phyloP scores from a whole-genome alignment of 1,284 basidiomycete genomes.

The Puccinia novopanici region DNA sequence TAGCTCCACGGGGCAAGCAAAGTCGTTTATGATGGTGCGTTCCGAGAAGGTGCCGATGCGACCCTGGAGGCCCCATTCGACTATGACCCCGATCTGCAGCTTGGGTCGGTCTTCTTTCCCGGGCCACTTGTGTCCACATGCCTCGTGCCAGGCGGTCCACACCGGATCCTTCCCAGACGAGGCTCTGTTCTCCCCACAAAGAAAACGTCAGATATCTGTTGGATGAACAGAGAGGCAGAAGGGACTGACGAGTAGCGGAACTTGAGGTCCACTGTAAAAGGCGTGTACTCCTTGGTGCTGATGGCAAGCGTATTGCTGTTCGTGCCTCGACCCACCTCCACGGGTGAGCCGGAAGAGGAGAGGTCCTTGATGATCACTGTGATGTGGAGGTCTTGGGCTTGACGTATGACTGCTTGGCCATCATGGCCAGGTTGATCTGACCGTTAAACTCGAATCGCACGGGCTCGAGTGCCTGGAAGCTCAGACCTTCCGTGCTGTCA shows the following conservation, averaged over 20 bases:
- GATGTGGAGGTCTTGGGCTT: background rate
- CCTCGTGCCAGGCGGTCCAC: constrained; percentile 28
- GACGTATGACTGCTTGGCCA: constrained; percentile 13
- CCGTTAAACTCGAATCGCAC: constrained; percentile 26
- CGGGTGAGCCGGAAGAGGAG: background rate
- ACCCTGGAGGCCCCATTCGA: constrained; percentile 11
- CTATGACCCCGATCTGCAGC: constrained; percentile 15
- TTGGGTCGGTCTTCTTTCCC: constrained; percentile 35
- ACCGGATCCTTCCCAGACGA: constrained; percentile 20
- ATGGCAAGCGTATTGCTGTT: background rate
- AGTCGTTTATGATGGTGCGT: constrained; percentile 27
- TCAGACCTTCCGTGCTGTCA: constrained; percentile 17
- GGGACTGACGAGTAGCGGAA: constrained; percentile 31
- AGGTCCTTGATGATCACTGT: constrained; percentile 32
- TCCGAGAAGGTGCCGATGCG: constrained; percentile 2
- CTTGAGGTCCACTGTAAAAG: constrained; percentile 16
- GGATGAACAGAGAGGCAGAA: background rate
- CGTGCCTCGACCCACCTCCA: constrained; percentile 26
- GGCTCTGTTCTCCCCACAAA: constrained; percentile 9
- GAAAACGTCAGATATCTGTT: background rate
- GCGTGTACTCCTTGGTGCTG: constrained; percentile 35
- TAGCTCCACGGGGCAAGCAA: constrained; percentile 34
- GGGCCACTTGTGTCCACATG: constrained; percentile 46
- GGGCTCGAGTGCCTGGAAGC: constrained; percentile 26
- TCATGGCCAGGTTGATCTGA: constrained; percentile 30